Evolutionary conservation across 148 eudicot genomes (phyloP).

Genomic region (Silene conica): DNA sequence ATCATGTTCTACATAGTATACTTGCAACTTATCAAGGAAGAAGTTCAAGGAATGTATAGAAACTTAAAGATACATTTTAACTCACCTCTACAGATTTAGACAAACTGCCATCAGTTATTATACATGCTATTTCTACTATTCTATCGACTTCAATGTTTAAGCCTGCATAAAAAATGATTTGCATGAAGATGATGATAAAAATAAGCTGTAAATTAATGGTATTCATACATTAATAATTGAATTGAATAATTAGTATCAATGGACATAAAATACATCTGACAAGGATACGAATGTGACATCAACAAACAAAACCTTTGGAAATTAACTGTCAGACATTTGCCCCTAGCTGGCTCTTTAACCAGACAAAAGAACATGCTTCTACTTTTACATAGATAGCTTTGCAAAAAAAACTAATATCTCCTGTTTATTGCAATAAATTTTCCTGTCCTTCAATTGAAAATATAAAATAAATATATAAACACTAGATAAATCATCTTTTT

Average conservation of each 20-base stretch:
- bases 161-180: constrained; percentile 42
- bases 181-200: constrained; percentile 7
- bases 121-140: constrained; percentile 88
- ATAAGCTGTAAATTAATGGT: not conserved
- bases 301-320: not conserved
- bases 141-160: constrained; percentile 75
- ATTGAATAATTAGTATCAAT: not conserved
- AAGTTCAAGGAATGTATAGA: not conserved
- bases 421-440: no score
- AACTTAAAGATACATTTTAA: constrained; percentile 7
- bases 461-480: no score
- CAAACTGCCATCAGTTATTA: constrained; percentile 80
- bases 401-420: not conserved
- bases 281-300: not conserved
- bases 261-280: constrained; percentile 3
- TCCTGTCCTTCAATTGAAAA: no score
- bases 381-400: not conserved
- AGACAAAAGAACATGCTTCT: not conserved
- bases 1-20: no score
- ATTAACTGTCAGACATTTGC: not conserved
- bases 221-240: not conserved
- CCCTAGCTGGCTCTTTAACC: not conserved
- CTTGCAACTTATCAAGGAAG: not conserved
- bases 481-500: no score
- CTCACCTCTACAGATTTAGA: constrained; percentile 75